phyloP scores from a whole-genome alignment of 257 asterid species.

The Solanum ossicruentum region DNA sequence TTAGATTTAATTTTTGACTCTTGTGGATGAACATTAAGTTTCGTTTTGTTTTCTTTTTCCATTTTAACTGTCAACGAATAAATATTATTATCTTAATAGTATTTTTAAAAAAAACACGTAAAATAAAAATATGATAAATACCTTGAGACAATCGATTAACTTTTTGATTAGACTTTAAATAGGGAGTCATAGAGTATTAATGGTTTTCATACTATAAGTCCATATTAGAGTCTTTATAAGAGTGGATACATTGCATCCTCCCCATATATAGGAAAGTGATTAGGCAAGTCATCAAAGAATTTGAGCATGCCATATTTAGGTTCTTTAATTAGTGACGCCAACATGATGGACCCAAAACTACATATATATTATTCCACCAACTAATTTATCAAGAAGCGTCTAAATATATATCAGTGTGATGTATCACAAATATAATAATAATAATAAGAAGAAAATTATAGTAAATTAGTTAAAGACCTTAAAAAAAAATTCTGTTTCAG shows the following conservation, averaged over 20 bases:
- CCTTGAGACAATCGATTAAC: fast-evolving
- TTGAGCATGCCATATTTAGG: not conserved
- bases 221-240: not conserved
- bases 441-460: too few species aligned
- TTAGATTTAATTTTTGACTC: too few species aligned
- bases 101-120: too few species aligned
- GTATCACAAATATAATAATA: too few species aligned
- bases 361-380: too few species aligned
- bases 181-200: not conserved
- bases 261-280: not conserved
- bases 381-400: too few species aligned
- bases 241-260: not conserved
- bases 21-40: not conserved
- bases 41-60: not conserved
- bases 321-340: not conserved
- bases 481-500: too few species aligned
- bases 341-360: not conserved
- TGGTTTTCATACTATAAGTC: not conserved
- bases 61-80: too few species aligned
- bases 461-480: too few species aligned
- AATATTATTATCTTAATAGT: too few species aligned
- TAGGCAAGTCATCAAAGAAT: not conserved
- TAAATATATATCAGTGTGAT: too few species aligned
- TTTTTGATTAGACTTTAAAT: not conserved
- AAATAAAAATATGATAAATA: not conserved